Percentiles rank a stretch among this genome's conserved stretches.
Conservation (phyloP, 2,329 filamentous ascomycete genomes). For the Botrytis porri region DNA sequence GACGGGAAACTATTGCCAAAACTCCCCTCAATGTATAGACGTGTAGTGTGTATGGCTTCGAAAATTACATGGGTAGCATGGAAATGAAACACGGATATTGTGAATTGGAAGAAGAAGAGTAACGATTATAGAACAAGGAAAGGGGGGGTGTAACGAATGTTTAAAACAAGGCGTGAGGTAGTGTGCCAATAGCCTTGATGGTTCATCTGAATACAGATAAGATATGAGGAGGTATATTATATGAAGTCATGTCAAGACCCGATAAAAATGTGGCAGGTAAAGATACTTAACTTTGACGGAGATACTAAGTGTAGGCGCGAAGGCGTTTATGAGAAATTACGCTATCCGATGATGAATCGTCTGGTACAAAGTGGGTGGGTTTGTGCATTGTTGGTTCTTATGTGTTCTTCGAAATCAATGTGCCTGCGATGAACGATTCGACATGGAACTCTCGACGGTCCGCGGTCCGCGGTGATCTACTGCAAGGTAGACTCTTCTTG, state of each 20-base stretch:
- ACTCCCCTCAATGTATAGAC: neutral
- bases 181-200: slow-evolving; percentile 1
- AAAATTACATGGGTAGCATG: neutral
- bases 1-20: neutral
- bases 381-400: slow-evolving; percentile 18
- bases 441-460: slow-evolving; percentile 3
- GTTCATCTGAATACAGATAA: neutral
- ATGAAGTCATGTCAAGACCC: neutral
- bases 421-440: slow-evolving; percentile 2
- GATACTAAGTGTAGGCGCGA: slow-evolving; percentile 10
- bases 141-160: neutral
- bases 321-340: slow-evolving; percentile 20
- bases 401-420: slow-evolving; percentile 5
- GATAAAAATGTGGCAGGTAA: neutral
- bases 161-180: neutral
- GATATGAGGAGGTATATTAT: slow-evolving; percentile 5
- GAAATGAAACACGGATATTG: neutral
- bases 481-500: slow-evolving; percentile 11
- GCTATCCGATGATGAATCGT: slow-evolving; percentile 12
- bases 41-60: neutral
- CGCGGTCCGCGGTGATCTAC: slow-evolving; percentile 13
- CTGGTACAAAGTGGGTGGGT: slow-evolving; percentile 10
- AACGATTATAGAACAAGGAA: neutral
- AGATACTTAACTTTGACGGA: slow-evolving; percentile 10
- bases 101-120: neutral